Percentiles rank a stretch among this genome's conserved stretches.
These are phyloP conservation scores for Chlorella sp. DNA, from an alignment of 139 green algal species.

Conservation along the genomic window DNA sequence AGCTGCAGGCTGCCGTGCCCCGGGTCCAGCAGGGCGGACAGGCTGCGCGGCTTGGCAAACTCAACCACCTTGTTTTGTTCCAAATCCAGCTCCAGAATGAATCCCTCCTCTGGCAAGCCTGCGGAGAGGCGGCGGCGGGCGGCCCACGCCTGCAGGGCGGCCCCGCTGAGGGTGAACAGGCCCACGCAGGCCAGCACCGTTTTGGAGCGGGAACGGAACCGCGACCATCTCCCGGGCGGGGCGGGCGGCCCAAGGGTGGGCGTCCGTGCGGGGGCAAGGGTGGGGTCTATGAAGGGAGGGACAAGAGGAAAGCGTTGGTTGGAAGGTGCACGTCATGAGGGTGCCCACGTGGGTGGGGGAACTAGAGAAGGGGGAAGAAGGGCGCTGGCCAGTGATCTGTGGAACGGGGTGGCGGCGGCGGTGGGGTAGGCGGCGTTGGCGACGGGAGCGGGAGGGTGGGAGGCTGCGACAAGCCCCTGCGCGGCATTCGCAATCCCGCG, in stretches of 20 bases:
- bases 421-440: too few relatives aligned
- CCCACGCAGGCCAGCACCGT: neutral
- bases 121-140: neutral
- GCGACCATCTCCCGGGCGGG: neutral
- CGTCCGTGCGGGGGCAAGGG: neutral
- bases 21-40: constrained; percentile 6
- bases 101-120: constrained; percentile 1
- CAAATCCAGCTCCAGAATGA: constrained; percentile 36
- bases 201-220: neutral
- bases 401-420: too few relatives aligned
- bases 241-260: neutral
- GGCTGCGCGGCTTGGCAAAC: neutral
- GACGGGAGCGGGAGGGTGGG: too few relatives aligned
- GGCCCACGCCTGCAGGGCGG: neutral
- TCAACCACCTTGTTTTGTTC: neutral
- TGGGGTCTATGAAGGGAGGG: neutral
- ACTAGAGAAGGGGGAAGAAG: too few relatives aligned
- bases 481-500: too few relatives aligned
- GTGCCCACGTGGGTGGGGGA: too few relatives aligned
- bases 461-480: too few relatives aligned
- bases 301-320: too few relatives aligned
- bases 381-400: too few relatives aligned
- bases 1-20: constrained; percentile 1
- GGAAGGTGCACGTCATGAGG: too few relatives aligned
- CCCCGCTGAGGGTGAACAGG: neutral